Conservation (phyloP, 208 protist species). For the Vickermania ingenoplastis region DNA sequence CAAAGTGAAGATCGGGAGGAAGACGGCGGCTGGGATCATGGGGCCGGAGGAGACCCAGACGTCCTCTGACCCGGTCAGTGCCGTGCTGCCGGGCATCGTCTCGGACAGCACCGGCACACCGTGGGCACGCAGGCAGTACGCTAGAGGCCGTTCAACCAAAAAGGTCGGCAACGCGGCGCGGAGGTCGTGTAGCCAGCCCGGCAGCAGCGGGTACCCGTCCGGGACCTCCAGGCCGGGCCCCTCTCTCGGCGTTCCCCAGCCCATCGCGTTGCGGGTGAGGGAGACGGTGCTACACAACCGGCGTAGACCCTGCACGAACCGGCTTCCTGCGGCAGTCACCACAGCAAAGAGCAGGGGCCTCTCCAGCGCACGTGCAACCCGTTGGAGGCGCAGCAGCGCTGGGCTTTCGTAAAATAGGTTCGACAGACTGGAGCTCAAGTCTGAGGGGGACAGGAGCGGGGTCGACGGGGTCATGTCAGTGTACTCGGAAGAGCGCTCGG, state of each 20-base stretch:
- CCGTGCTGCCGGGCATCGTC: constrained; percentile 7
- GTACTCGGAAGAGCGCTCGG: neutral
- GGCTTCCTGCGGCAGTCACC: neutral
- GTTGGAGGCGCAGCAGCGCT: neutral
- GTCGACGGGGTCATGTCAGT: neutral
- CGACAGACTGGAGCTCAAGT: neutral
- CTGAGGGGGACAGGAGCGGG: neutral
- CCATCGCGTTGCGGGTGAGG: neutral
- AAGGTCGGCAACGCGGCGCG: constrained; percentile 13
- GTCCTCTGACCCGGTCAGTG: neutral
- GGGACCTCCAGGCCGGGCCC: neutral
- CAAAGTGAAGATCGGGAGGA: constrained; percentile 65
- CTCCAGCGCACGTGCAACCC: neutral
- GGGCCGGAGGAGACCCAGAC: constrained; percentile 34
- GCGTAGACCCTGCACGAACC: neutral
- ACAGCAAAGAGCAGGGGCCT: neutral
- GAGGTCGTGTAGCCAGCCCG: constrained; percentile 13
- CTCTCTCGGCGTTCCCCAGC: neutral
- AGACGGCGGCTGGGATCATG: constrained; percentile 51
- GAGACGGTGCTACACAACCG: neutral
- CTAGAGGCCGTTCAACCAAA: constrained; percentile 17
- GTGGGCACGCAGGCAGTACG: constrained; percentile 1
- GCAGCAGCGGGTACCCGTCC: neutral
- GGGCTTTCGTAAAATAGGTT: neutral
- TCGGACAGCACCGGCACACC: constrained; percentile 23